Percentiles rank a stretch among this genome's conserved stretches.
phyloP scores from a whole-genome alignment of 164 flowering plant species.

The Piper betle region DNA sequence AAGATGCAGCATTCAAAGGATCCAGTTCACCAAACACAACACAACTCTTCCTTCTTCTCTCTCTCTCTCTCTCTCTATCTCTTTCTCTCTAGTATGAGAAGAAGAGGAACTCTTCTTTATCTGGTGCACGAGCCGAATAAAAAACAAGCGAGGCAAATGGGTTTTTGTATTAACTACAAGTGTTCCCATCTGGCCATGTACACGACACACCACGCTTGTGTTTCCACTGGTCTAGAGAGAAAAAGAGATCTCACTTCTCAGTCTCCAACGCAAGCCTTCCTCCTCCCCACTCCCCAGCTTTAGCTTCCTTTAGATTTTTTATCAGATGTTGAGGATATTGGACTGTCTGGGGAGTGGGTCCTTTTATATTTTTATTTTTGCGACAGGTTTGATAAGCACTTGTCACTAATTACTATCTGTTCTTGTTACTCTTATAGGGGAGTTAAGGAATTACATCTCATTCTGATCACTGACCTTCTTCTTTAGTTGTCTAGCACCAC shows the following conservation, averaged over 20 bases:
- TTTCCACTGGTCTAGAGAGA: constrained; percentile 6
- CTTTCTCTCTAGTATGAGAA: too few species aligned
- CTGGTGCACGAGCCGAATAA: constrained; percentile 40
- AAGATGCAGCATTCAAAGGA: constrained; percentile 12
- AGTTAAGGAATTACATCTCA: constrained; percentile 41
- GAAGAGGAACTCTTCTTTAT: constrained; percentile 40
- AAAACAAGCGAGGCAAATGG: constrained; percentile 8
- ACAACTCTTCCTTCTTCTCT: constrained; percentile 20
- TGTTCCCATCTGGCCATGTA: constrained; percentile 29
- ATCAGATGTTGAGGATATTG: constrained; percentile 19
- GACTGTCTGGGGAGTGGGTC: constrained; percentile 26
- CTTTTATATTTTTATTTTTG: constrained; percentile 1
- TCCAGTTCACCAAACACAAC: neutral
- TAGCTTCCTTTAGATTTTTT: neutral
- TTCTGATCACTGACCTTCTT: constrained; percentile 41
- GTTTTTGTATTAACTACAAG: constrained; percentile 18
- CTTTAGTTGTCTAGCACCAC: constrained; percentile 22
- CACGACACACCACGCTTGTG: neutral
- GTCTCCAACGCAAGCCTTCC: constrained; percentile 67
- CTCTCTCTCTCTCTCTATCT: constrained; percentile 12
- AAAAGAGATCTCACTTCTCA: constrained; percentile 27
- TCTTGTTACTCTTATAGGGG: constrained; percentile 36
- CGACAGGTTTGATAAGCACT: too few species aligned
- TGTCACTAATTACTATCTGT: too few species aligned
- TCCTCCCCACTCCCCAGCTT: constrained; percentile 22